Percentiles rank a stretch among this genome's conserved stretches.
phyloP scores from a whole-genome alignment of 139 green algal genomes.

The Chlamydomonas eustigma region DNA sequence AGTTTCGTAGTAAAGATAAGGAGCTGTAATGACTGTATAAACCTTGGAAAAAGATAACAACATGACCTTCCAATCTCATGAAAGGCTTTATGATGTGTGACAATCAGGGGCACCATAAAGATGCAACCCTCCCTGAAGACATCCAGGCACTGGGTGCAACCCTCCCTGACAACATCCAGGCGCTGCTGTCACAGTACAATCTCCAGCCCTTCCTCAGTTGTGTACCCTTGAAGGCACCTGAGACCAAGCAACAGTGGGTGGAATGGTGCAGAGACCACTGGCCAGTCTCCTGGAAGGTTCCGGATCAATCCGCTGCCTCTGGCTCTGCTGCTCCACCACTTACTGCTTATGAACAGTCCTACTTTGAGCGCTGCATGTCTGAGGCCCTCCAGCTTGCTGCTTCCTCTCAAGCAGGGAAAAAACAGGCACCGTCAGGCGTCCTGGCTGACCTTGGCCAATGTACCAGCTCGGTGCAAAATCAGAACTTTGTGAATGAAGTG shows the following conservation, averaged over 20 bases:
- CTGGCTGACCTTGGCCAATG: too few species aligned
- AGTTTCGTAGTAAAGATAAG: too few species aligned
- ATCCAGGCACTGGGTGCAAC: background rate
- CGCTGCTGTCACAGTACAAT: background rate
- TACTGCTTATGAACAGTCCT: background rate
- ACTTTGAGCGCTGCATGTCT: background rate
- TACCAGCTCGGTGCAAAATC: too few species aligned
- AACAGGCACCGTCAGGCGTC: too few species aligned
- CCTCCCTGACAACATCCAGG: background rate
- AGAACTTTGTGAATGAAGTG: too few species aligned
- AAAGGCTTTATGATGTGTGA: too few species aligned
- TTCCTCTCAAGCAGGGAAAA: too few species aligned
- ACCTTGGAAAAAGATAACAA: too few species aligned
- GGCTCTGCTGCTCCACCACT: constrained; percentile 34
- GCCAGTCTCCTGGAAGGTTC: constrained; percentile 67
- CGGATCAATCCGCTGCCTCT: constrained; percentile 19
- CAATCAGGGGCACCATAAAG: too few species aligned
- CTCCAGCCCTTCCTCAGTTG: constrained; percentile 13
- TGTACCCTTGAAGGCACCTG: constrained; percentile 47
- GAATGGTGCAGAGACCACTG: constrained; percentile 65
- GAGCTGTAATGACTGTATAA: too few species aligned
- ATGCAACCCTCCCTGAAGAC: background rate
- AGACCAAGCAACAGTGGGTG: constrained; percentile 46
- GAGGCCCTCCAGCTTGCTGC: background rate
- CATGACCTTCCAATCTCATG: too few species aligned